These are phyloP conservation scores for Penicillium sp. DNA, from an alignment of 2,329 filamentous ascomycete species.

Conservation along the genomic window DNA sequence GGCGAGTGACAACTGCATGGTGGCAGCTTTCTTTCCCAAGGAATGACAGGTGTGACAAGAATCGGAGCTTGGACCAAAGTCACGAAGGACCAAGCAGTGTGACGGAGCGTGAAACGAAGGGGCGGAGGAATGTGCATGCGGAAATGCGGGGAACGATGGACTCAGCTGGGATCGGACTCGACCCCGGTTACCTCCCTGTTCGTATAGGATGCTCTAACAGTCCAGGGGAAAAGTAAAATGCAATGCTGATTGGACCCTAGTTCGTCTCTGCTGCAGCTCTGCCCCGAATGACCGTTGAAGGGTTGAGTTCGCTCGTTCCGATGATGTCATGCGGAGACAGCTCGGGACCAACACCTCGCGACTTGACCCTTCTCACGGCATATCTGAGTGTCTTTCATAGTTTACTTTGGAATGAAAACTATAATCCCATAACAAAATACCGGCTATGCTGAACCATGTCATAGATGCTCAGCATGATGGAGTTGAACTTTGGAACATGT, in stretches of 20 bases:
- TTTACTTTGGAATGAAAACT: too few relatives aligned
- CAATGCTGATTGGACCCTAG: not conserved
- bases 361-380: too few relatives aligned
- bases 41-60: conserved; percentile 1
- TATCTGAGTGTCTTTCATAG: too few relatives aligned
- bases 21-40: conserved; percentile 8
- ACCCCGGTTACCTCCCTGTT: not conserved
- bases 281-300: not conserved
- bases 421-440: too few relatives aligned
- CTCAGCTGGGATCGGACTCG: conserved; percentile 8
- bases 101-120: conserved; percentile 10
- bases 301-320: not conserved
- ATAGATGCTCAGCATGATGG: too few relatives aligned
- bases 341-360: not conserved
- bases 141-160: conserved; percentile 10
- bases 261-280: not conserved
- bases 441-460: too few relatives aligned
- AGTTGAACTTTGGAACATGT: too few relatives aligned
- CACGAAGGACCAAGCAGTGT: conserved; percentile 6
- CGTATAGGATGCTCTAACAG: not conserved
- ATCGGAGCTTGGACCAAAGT: not conserved
- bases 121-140: conserved; percentile 15
- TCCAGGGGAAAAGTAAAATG: not conserved
- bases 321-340: conserved; percentile 27
- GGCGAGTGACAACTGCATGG: conserved; percentile 34